Conservation (phyloP, 179 eudicot species). For the Sideroxylon spinosum region DNA sequence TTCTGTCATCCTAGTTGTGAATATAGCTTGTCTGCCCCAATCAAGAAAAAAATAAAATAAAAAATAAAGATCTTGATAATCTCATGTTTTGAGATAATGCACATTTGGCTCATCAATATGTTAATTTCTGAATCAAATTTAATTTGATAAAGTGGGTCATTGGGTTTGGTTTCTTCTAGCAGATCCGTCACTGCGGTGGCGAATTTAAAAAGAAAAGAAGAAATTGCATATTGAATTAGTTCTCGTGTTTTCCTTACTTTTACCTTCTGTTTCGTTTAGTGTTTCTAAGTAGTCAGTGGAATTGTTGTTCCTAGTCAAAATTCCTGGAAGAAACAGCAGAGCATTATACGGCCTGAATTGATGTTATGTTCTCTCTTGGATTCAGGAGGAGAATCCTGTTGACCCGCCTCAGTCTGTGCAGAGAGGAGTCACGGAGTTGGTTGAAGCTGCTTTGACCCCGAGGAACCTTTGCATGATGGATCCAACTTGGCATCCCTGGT, state of each 20-base stretch:
- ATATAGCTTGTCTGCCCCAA: not conserved
- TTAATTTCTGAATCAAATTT: not conserved
- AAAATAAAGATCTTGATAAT: not conserved
- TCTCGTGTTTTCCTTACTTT: no score
- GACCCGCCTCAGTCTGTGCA: conserved; percentile 95
- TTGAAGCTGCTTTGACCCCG: conserved; percentile 86
- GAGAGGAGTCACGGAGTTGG: conserved; percentile 85
- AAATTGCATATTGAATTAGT: no score
- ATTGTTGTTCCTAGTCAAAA: no score
- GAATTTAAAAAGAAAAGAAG: no score
- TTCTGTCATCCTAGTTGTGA: not conserved
- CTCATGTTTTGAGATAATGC: not conserved
- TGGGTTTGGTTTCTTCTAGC: no score
- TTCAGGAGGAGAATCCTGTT: conserved; percentile 81
- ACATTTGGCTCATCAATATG: not conserved
- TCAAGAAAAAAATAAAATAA: no score
- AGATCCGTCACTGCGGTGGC: no score
- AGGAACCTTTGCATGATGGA: conserved; percentile 98
- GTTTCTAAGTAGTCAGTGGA: no score
- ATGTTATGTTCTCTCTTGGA: not conserved
- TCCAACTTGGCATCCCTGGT: conserved; percentile 99
- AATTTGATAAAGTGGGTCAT: no score
- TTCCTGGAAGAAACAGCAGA: no score
- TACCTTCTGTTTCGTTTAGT: no score
- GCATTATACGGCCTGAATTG: not conserved